Evolutionary conservation across 164 flowering plant genomes (phyloP).

Genomic region (Stephania yunnanensis): DNA sequence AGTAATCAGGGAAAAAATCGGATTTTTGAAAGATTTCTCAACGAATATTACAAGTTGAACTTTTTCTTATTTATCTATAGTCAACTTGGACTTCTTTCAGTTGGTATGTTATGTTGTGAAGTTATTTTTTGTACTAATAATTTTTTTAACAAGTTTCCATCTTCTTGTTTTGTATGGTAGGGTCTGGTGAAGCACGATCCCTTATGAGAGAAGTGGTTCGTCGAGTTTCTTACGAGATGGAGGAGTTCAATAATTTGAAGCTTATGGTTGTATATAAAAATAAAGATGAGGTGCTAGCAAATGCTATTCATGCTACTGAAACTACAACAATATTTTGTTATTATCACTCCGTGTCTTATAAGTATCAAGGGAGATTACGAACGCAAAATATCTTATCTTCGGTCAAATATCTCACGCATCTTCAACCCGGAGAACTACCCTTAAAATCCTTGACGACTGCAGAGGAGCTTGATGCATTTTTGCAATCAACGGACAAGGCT

Average conservation of each 20-base stretch:
- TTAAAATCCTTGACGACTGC: conserved; percentile 34
- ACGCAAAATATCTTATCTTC: conserved; percentile 55
- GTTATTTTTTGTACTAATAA: background rate
- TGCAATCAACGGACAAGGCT: conserved; percentile 73
- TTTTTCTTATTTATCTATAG: no score
- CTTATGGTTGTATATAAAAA: conserved; percentile 60
- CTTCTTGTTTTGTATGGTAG: conserved; percentile 26
- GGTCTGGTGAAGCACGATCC: conserved; percentile 85
- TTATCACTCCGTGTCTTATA: conserved; percentile 56
- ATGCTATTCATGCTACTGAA: conserved; percentile 63
- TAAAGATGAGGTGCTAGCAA: conserved; percentile 55
- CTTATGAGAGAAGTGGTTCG: conserved; percentile 61
- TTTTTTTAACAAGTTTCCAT: background rate
- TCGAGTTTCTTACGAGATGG: conserved; percentile 23
- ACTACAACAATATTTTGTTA: conserved; percentile 49
- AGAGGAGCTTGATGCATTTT: conserved; percentile 47
- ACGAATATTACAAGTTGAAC: no score
- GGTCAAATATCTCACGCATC: conserved; percentile 36
- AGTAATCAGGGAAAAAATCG: no score
- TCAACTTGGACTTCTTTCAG: no score
- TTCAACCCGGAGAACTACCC: conserved; percentile 55
- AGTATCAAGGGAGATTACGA: conserved; percentile 61
- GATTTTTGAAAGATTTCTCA: no score
- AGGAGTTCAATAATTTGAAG: conserved; percentile 35
- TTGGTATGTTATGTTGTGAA: no score